A percentile compares a stretch with the other conserved stretches of the same genome.
Conservation (phyloP, 805 yeast genomes). For the Priceomyces medius region DNA sequence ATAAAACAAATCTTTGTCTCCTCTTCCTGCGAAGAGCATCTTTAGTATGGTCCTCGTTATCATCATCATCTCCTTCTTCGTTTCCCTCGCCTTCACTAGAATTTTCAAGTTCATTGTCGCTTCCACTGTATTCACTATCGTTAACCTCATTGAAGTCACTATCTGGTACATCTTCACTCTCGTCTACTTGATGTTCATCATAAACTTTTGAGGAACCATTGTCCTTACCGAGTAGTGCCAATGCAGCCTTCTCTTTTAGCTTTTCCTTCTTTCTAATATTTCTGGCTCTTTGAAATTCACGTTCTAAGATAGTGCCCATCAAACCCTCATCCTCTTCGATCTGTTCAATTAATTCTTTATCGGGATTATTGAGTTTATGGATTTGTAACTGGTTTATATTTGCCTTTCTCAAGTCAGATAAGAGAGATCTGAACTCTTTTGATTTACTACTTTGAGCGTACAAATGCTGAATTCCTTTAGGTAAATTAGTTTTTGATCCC, state of each 20-base stretch:
- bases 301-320: constrained; percentile 46
- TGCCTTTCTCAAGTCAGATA: constrained; percentile 39
- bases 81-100: constrained; percentile 11
- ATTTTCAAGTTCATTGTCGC: constrained; percentile 17
- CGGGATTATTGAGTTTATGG: constrained; percentile 20
- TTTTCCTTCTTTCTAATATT: constrained; percentile 45
- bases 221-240: constrained; percentile 25
- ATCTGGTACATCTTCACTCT: constrained; percentile 11
- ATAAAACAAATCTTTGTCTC: constrained; percentile 8
- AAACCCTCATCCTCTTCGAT: constrained; percentile 43
- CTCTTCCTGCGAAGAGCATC: constrained; percentile 11
- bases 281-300: constrained; percentile 50
- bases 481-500: constrained; percentile 9
- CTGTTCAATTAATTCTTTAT: constrained; percentile 31
- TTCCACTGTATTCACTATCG: constrained; percentile 23
- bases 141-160: constrained; percentile 14
- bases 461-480: constrained; percentile 13
- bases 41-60: neutral
- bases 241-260: constrained; percentile 34
- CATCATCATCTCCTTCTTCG: constrained; percentile 10
- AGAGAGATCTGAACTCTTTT: constrained; percentile 24
- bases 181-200: constrained; percentile 13
- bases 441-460: constrained; percentile 6
- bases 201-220: constrained; percentile 12
- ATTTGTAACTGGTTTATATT: constrained; percentile 44